Percentiles rank a stretch among this genome's conserved stretches.
Conservation (phyloP, 1,284 basidiomycete species). For the Malassezia sympodialis region DNA sequence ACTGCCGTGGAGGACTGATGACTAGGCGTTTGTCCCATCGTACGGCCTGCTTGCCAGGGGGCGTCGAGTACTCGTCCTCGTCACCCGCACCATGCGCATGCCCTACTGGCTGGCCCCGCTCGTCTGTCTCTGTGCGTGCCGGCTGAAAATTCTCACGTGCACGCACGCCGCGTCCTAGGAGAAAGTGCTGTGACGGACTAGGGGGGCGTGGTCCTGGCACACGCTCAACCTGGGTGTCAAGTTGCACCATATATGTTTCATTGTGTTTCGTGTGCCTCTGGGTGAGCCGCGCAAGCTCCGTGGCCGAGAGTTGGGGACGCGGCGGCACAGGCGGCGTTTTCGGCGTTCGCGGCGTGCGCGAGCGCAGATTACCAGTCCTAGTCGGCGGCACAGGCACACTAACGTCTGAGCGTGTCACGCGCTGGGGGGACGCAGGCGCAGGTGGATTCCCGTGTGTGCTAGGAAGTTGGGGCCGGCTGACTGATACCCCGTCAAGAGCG, state of each 20-base stretch:
- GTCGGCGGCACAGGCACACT: no score
- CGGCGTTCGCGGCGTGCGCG: neutral
- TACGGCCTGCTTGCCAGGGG: conserved; percentile 4
- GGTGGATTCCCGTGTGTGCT: neutral
- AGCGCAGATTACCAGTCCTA: neutral
- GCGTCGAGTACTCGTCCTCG: conserved; percentile 9
- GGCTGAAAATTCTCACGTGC: neutral
- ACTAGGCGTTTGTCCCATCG: conserved; percentile 16
- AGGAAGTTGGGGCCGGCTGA: neutral
- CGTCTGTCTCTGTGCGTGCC: neutral
- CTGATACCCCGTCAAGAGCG: no score
- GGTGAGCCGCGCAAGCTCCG: conserved; percentile 11
- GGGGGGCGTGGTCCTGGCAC: conserved; percentile 11
- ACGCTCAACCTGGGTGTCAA: conserved; percentile 1
- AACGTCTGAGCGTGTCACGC: no score
- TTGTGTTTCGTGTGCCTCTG: conserved; percentile 10
- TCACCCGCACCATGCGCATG: conserved; percentile 15
- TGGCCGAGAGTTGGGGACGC: conserved; percentile 4
- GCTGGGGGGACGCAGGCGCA: neutral
- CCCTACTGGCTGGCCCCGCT: conserved; percentile 2
- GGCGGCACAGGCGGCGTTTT: neutral
- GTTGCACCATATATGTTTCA: conserved; percentile 8
- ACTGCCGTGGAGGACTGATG: neutral
- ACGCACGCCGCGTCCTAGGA: neutral
- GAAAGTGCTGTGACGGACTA: conserved; percentile 11